Evolutionary conservation across 495 filamentous ascomycete species (phyloP).

Genomic region (Bacidia gigantensis): DNA sequence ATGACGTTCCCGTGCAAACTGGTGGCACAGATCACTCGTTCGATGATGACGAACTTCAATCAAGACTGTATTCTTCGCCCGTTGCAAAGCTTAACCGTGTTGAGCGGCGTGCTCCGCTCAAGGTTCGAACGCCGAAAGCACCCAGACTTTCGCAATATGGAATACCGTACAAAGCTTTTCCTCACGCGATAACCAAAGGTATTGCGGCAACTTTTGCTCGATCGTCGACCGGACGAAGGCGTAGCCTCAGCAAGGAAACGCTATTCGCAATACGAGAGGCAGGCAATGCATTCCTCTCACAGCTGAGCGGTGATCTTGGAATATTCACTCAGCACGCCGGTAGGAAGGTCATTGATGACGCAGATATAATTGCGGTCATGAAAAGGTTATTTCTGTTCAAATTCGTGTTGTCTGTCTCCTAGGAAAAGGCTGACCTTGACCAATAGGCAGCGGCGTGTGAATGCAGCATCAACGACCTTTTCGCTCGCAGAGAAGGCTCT

Average conservation of each 20-base stretch:
- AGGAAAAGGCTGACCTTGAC: slow-evolving; percentile 19
- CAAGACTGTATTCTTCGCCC: background rate
- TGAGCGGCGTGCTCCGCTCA: background rate
- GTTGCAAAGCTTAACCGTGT: background rate
- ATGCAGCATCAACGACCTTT: slow-evolving; percentile 58
- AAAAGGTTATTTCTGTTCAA: slow-evolving; percentile 67
- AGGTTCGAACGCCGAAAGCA: slow-evolving; percentile 31
- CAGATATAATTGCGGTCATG: slow-evolving; percentile 68
- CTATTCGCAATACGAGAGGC: slow-evolving; percentile 62
- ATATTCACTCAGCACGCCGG: slow-evolving; percentile 71
- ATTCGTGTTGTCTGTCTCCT: slow-evolving; percentile 13
- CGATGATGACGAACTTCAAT: too few relatives aligned
- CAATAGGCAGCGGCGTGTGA: slow-evolving; percentile 65
- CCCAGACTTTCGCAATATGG: slow-evolving; percentile 57
- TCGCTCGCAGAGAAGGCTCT: slow-evolving; percentile 70
- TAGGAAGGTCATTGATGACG: slow-evolving; percentile 73
- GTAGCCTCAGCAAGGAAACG: slow-evolving; percentile 56
- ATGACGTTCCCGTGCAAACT: background rate
- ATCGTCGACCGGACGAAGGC: slow-evolving; percentile 42
- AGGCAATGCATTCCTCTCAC: slow-evolving; percentile 81
- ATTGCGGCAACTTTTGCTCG: slow-evolving; percentile 59
- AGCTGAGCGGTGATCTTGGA: slow-evolving; percentile 62
- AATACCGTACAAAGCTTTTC: slow-evolving; percentile 61
- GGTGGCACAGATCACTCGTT: too few relatives aligned
- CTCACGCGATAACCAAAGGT: slow-evolving; percentile 55